These are phyloP conservation scores for Davidsoniella virescens DNA, from an alignment of 2,329 filamentous ascomycete genomes.

Conservation along the genomic window DNA sequence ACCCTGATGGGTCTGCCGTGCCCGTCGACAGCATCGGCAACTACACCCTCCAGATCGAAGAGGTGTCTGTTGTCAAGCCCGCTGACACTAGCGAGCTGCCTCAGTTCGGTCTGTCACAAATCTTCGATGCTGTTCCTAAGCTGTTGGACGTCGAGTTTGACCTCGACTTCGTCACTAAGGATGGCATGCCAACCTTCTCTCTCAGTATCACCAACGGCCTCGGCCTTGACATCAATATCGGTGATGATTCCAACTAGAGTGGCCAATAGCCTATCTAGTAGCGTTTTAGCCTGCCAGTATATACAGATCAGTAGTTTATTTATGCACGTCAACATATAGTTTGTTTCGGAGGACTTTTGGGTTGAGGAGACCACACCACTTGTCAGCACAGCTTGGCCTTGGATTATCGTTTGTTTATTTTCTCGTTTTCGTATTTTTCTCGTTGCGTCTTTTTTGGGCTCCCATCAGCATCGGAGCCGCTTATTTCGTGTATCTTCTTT, in stretches of 20 bases:
- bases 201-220: conserved; percentile 6
- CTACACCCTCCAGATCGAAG: conserved; percentile 10
- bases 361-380: too few relatives aligned
- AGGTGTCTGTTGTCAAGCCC: conserved; percentile 13
- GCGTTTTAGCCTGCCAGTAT: too few relatives aligned
- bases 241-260: neutral
- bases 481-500: conserved; percentile 1
- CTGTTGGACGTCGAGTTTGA: conserved; percentile 21
- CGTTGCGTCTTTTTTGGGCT: neutral
- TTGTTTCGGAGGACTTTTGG: too few relatives aligned
- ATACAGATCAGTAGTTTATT: too few relatives aligned
- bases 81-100: conserved; percentile 8
- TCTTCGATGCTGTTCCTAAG: conserved; percentile 15
- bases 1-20: conserved; percentile 12
- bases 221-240: conserved; percentile 9
- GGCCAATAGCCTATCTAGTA: too few relatives aligned
- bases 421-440: neutral
- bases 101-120: conserved; percentile 7
- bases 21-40: conserved; percentile 6
- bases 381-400: neutral
- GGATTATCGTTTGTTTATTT: neutral
- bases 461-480: neutral
- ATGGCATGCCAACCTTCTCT: conserved; percentile 7
- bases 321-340: too few relatives aligned
- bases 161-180: conserved; percentile 11